Evolutionary conservation across 1,284 basidiomycete genomes (phyloP), one percentile per base, ranked within the genome.

Genomic region (Cryptococcus maquisensis): DNA sequence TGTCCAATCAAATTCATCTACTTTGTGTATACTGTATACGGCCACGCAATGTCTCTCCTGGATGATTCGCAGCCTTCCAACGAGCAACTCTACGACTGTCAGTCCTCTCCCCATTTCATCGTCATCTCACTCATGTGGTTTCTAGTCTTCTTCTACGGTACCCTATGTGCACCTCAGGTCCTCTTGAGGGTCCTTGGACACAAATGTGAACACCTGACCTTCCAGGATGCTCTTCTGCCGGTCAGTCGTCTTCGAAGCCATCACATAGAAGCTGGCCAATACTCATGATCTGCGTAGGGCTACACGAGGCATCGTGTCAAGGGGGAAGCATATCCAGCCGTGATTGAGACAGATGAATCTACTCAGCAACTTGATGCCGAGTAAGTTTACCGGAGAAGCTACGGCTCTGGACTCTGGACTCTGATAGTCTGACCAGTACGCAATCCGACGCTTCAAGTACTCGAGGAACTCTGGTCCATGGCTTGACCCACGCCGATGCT

Each of bases 91-190:
- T n/a, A 32, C 28, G 7, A 32, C 7, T 32, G 28, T 32, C 28
- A 32, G 28, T 28, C 28, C 28, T 28, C 6, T 32, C 28, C 28
- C 28, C 28, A 8, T 32, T 10, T 32, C 10, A 6, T 10, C 28
- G 6, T 6, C 4, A 3, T 10, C 28, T 10, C 10, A 3, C 28
- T 32, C 1, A 32, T 2, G 28, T 6, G 7, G 28, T 32, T 1
- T 32, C 1, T 78, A 55, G 87, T 87, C 4, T 93, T 94, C 75
- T 91, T 92, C 78, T 92, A 94, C 70, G 91, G 91, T 26, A 90
- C 87, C 0, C 74, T 89, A 24, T 83, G 87, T 79, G 85, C 87
- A 59, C 86, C 87, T 10, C 81, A 80, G 49, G 83, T 89, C 61
- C 76, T 88, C 38, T 79, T 75, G 54, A 78, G 82, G 18, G 86